Evolutionary conservation across 2,329 filamentous ascomycete genomes (phyloP), one percentile per base, ranked within the genome.

Genomic region (Fusarium zealandicum): DNA sequence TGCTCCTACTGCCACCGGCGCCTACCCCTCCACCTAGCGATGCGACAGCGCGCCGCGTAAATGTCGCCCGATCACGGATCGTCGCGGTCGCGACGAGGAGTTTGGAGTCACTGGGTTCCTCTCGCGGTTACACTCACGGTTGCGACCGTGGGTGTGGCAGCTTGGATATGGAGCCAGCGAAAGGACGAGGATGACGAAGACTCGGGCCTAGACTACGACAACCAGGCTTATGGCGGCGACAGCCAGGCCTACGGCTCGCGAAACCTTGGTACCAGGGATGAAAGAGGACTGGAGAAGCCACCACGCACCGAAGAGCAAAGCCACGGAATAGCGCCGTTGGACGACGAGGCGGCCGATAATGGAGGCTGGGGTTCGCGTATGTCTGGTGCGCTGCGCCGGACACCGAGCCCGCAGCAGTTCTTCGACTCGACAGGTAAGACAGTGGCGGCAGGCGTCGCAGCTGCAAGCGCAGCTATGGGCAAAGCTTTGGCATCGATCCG

Each of bases 101-200:
- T 85, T 64, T 84, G 90, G 76, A 84, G 88, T 69, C 93, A 96
- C 77, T 97, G 93, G 91, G 85, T 96, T 55, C 93, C 93, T 59
- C 82, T 98, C 51, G 88, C 87, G 62, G 76, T 96, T 61, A 97
- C 93, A 42, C 86, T 96, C 53, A 93, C 92, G 39, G 86, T 96
- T 65, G 93, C 93, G 56, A 92, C 93, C 17, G 87, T 90, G 49
- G 92, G 93, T 28, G 77, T 96, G 40, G 93, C 88, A 45, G 92
- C 92, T 51, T 98, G 93, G 93, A 86, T 93, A 56, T 96, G 92
- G 92, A 96, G 90, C 73, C 92, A 96, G 76, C 88, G 91, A 68
- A 85, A 82, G 69, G 88, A 90, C 63, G 84, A 88, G 53, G 88
- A 91, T 46, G 88, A 92, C 22, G 83, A 86, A 46, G 53, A 63